A percentile compares a stretch with the other conserved stretches of the same genome.
These are phyloP conservation scores for Dryadomyces quercus-mongolicae DNA, from an alignment of 2,329 filamentous ascomycete species.

Conservation along the genomic window DNA sequence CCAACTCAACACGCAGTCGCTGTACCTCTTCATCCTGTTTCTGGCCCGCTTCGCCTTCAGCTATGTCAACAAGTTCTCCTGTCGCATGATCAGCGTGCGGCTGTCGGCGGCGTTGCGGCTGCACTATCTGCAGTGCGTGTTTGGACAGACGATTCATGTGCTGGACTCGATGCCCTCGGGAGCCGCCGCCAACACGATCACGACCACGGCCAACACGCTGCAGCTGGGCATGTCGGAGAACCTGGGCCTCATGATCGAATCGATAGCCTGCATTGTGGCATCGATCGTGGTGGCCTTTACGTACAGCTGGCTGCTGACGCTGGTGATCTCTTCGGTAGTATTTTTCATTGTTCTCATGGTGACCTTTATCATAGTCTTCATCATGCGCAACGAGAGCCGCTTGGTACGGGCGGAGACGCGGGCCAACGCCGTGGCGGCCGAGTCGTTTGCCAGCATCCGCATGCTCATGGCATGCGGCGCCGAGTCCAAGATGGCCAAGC, in stretches of 20 bases:
- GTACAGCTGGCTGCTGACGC: conserved; percentile 45
- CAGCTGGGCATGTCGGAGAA: conserved; percentile 55
- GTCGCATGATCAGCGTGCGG: conserved; percentile 49
- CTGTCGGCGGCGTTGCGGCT: conserved; percentile 50
- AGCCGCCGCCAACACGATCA: conserved; percentile 50
- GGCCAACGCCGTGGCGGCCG: conserved; percentile 47
- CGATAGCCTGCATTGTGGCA: conserved; percentile 35
- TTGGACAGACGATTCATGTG: conserved; percentile 54
- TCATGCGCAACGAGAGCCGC: conserved; percentile 36
- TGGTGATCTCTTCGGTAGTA: conserved; percentile 45
- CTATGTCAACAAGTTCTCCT: conserved; percentile 42
- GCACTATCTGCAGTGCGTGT: conserved; percentile 51
- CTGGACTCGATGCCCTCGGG: conserved; percentile 55
- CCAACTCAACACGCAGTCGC: conserved; percentile 31
- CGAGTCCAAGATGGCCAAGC: conserved; percentile 37
- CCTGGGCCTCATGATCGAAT: conserved; percentile 47
- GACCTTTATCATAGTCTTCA: conserved; percentile 37
- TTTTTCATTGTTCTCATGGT: conserved; percentile 42
- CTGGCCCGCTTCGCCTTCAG: conserved; percentile 50
- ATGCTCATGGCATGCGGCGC: conserved; percentile 54
- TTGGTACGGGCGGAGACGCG: conserved; percentile 41
- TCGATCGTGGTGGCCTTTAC: conserved; percentile 43
- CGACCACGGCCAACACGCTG: conserved; percentile 49
- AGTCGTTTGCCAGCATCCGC: conserved; percentile 45
- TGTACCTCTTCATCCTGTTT: conserved; percentile 63